Evolutionary conservation across 352 stramenopile species (phyloP).

Genomic region (Globisporangium nodosum): DNA sequence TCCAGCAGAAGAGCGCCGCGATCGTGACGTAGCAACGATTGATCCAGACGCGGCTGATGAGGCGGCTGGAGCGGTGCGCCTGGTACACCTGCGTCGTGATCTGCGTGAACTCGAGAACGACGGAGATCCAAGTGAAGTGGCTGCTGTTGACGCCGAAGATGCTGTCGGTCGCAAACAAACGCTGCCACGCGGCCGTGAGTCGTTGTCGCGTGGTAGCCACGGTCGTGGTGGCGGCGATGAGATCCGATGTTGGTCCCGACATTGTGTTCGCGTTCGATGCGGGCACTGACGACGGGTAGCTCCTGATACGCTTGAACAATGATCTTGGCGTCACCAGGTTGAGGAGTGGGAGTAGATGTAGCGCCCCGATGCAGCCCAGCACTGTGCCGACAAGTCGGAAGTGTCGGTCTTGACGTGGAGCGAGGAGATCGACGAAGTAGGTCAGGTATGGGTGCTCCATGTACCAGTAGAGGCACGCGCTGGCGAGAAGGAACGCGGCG

Average conservation of each 20-base stretch:
- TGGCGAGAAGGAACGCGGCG: slow-evolving; percentile 13
- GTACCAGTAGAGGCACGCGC: slow-evolving; percentile 20
- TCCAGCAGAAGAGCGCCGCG: slow-evolving; percentile 21
- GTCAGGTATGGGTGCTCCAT: slow-evolving; percentile 19
- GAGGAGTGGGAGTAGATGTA: slow-evolving; percentile 3
- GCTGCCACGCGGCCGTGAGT: background rate
- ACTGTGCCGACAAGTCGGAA: slow-evolving; percentile 14
- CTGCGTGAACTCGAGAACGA: slow-evolving; percentile 5
- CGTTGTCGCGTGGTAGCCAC: background rate
- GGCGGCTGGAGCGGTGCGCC: slow-evolving; percentile 8
- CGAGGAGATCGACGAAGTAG: slow-evolving; percentile 25
- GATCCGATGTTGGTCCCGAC: no score
- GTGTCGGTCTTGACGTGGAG: slow-evolving; percentile 14
- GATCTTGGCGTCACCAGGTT: background rate
- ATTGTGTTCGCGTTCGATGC: background rate
- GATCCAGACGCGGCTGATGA: slow-evolving; percentile 13
- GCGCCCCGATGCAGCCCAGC: slow-evolving; percentile 13
- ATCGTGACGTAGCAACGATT: slow-evolving; percentile 15
- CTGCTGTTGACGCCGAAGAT: background rate
- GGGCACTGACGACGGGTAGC: no score
- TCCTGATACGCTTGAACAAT: background rate
- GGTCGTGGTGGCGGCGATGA: no score
- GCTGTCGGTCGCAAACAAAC: background rate
- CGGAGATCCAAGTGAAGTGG: background rate
- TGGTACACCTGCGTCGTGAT: slow-evolving; percentile 10